Base-by-base conservation (phyloP, 2,329 filamentous ascomycete genomes). In the Gnomoniopsis sp. region DNA sequence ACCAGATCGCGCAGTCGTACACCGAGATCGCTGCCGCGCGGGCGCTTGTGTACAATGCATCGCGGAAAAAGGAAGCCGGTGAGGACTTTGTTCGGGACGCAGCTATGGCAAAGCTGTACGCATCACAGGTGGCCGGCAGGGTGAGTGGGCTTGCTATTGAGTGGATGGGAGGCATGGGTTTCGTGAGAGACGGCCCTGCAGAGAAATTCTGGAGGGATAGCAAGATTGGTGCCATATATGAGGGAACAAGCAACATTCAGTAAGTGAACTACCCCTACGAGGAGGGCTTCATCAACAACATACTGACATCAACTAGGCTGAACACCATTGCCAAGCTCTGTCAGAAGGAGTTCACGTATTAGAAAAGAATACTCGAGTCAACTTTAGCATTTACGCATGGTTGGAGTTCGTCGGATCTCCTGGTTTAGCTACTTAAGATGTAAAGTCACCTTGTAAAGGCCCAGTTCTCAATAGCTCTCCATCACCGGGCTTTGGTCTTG, bases 101-200 rank as follows among this genome's bases (percentile, higher is more conserved):
- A 11, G 95, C 95, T 67, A 99, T 99, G 95, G 95, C 95, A 55
- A 99, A 99, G 81, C 82, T 99, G 57, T 96, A 90, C 72, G 87
- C 95, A 2, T 95, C 90, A 4, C 95, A 99, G 77, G 91, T 99
- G 34, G 95, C 95, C 0, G 90, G 90, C 21, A 87, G 86, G 56
- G 93, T 99, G 21, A 89, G 88, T 57, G 87, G 93, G 7, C 83
- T 89, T 51, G 95, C 93, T 0, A 86, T 99, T 30, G 95, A 99
- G 78, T 99, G 95, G 95, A 98, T 98, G 93, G 95, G 95, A 50
- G 95, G 95, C 62, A 98, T 99, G 95, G 95, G 95, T 49, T 99
- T 99, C 68, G 95, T 99, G 17, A 82, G 95, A 48, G 95, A 99
- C 74, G 95, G 95, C 0, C 86, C 96, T 59, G 95, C 95, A 0